Evolutionary conservation across 352 stramenopile genomes (phyloP).

Genomic region (Halophytophthora batemanensis): DNA sequence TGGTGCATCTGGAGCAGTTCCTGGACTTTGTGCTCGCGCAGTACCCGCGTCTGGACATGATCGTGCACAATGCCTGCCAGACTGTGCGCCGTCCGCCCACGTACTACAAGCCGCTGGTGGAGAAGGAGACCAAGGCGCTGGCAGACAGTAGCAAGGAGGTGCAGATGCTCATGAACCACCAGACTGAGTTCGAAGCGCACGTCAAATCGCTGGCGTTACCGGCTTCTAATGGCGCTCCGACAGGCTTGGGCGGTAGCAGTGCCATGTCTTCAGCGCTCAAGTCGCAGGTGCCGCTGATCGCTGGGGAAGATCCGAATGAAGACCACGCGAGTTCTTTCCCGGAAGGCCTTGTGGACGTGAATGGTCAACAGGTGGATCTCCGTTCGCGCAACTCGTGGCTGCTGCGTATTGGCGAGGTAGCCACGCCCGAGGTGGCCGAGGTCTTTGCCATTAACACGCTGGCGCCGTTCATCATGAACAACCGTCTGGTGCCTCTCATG

Average conservation of each 20-base stretch:
- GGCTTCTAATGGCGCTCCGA: constrained; percentile 17
- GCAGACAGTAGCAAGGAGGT: constrained; percentile 48
- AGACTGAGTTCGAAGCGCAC: constrained; percentile 72
- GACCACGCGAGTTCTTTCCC: constrained; percentile 61
- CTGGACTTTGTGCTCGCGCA: constrained; percentile 79
- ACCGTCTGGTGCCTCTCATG: constrained; percentile 90
- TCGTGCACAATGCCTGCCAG: constrained; percentile 98
- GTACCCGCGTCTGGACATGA: constrained; percentile 92
- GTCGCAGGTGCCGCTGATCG: constrained; percentile 77
- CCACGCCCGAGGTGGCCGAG: constrained; percentile 80
- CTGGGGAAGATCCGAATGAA: constrained; percentile 65
- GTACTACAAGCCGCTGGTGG: constrained; percentile 92
- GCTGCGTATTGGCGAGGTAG: constrained; percentile 93
- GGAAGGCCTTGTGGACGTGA: constrained; percentile 89
- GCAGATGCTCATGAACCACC: constrained; percentile 73
- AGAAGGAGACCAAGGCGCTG: constrained; percentile 77
- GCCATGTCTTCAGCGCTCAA: constrained; percentile 79
- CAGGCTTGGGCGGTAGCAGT: constrained; percentile 21
- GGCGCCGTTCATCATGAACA: constrained; percentile 97
- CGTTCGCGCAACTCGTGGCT: constrained; percentile 94
- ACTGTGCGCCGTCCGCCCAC: constrained; percentile 91
- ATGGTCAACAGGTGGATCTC: constrained; percentile 96
- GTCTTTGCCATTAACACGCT: constrained; percentile 95
- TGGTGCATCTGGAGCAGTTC: constrained; percentile 95
- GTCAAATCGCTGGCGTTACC: constrained; percentile 59